Evolutionary conservation across 2,329 filamentous ascomycete species (phyloP).

Genomic region (Dactylellina drechsleri): DNA sequence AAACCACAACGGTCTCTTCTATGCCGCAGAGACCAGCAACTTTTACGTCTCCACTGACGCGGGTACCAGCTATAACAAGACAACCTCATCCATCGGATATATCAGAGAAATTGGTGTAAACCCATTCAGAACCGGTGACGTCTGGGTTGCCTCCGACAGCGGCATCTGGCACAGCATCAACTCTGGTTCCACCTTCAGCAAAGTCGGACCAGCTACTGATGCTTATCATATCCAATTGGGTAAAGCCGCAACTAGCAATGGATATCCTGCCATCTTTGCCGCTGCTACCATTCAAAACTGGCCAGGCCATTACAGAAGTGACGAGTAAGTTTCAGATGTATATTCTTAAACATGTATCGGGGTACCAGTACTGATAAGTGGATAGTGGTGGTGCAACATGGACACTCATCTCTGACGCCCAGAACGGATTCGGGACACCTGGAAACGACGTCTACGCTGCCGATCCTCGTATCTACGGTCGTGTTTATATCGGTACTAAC

Average conservation of each 20-base stretch:
- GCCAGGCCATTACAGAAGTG: conserved; percentile 56
- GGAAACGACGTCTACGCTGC: conserved; percentile 55
- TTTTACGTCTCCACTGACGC: conserved; percentile 68
- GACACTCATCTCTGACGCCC: conserved; percentile 56
- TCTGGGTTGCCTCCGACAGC: conserved; percentile 69
- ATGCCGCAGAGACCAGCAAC: conserved; percentile 64
- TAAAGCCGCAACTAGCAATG: conserved; percentile 45
- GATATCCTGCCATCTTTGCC: conserved; percentile 57
- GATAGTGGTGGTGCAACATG: conserved; percentile 51
- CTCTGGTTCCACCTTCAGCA: conserved; percentile 65
- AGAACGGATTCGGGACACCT: conserved; percentile 55
- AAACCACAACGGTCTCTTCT: conserved; percentile 67
- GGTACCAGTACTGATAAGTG: too few relatives aligned
- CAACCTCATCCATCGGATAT: conserved; percentile 56
- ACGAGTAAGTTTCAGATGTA: conserved; percentile 35
- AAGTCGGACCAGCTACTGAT: conserved; percentile 57
- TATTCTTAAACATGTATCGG: neutral
- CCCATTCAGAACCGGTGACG: conserved; percentile 69
- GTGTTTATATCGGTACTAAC: conserved; percentile 56
- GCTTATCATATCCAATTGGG: conserved; percentile 56
- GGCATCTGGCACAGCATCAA: conserved; percentile 69
- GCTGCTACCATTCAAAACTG: conserved; percentile 55
- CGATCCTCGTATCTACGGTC: conserved; percentile 54
- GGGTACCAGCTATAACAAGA: conserved; percentile 64
- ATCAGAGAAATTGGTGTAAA: conserved; percentile 69